Percentiles rank a stretch among this genome's conserved stretches.
Evolutionary conservation across 1,139 yeast species (phyloP).

Genomic region (Candida freyschussii): DNA sequence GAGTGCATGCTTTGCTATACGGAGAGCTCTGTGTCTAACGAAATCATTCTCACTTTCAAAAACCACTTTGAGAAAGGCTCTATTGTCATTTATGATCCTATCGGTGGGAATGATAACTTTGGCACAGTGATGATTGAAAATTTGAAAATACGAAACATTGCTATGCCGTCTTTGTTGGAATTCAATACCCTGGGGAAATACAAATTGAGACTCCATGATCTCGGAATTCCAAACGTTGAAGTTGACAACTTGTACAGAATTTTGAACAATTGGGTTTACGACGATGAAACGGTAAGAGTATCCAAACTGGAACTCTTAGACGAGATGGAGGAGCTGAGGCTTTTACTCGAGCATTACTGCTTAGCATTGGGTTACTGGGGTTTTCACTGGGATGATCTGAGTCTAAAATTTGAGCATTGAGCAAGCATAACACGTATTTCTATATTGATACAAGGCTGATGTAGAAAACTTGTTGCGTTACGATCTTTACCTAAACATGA

Average conservation of each 20-base stretch:
- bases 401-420: constrained; percentile 3
- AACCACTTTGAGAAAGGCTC: constrained; percentile 29
- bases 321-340: constrained; percentile 79
- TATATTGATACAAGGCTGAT: not conserved
- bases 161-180: constrained; percentile 54
- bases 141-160: constrained; percentile 55
- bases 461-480: not conserved
- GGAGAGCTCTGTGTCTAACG: constrained; percentile 50
- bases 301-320: constrained; percentile 72
- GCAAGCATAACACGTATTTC: not conserved
- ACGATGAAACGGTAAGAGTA: constrained; percentile 47
- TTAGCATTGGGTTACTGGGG: constrained; percentile 34
- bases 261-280: constrained; percentile 52
- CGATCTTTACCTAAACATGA: constrained; percentile 50
- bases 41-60: constrained; percentile 36
- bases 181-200: constrained; percentile 48
- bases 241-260: constrained; percentile 58
- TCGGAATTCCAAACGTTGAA: constrained; percentile 24
- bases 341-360: constrained; percentile 77
- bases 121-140: constrained; percentile 81
- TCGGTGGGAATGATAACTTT: constrained; percentile 70
- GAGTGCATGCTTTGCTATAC: constrained; percentile 91
- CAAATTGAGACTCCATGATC: constrained; percentile 32
- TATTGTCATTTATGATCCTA: constrained; percentile 78
- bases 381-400: constrained; percentile 13